Conservation (phyloP, 805 yeast genomes). For the Allodekkera sacchari region DNA sequence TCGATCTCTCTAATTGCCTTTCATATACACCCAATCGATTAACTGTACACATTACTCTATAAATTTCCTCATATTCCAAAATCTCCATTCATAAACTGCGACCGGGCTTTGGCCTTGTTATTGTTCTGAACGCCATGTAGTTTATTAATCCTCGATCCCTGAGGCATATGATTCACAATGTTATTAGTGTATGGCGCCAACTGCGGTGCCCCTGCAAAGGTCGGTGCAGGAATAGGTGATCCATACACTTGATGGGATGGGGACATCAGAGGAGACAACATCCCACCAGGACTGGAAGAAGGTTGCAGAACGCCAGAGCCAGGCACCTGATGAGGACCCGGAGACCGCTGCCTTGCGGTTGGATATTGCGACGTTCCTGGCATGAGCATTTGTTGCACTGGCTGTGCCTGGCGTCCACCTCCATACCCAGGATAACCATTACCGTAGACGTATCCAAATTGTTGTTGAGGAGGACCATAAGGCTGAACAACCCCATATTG, state of each 20-base stretch:
- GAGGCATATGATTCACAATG: constrained; percentile 41
- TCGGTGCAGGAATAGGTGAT: no score
- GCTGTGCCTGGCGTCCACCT: no score
- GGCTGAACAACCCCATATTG: no score
- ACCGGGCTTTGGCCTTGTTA: constrained; percentile 51
- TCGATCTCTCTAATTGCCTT: no score
- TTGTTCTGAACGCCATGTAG: constrained; percentile 32
- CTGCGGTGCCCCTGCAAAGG: no score
- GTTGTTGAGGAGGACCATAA: no score
- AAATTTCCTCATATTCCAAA: constrained; percentile 65
- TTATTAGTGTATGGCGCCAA: constrained; percentile 34
- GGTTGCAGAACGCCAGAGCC: constrained; percentile 1
- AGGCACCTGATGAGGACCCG: constrained; percentile 1
- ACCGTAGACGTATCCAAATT: no score
- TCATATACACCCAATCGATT: no score
- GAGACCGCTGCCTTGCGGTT: constrained; percentile 1
- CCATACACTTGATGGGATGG: constrained; percentile 14
- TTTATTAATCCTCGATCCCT: constrained; percentile 34
- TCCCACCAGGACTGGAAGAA: neutral
- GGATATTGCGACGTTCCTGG: no score
- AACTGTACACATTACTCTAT: no score
- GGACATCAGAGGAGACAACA: constrained; percentile 8
- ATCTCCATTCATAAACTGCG: constrained; percentile 55
- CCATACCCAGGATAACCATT: no score
- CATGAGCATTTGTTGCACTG: no score